Base-by-base conservation (phyloP, 2,329 filamentous ascomycete genomes). In the Pestalotiopsis fici region DNA sequence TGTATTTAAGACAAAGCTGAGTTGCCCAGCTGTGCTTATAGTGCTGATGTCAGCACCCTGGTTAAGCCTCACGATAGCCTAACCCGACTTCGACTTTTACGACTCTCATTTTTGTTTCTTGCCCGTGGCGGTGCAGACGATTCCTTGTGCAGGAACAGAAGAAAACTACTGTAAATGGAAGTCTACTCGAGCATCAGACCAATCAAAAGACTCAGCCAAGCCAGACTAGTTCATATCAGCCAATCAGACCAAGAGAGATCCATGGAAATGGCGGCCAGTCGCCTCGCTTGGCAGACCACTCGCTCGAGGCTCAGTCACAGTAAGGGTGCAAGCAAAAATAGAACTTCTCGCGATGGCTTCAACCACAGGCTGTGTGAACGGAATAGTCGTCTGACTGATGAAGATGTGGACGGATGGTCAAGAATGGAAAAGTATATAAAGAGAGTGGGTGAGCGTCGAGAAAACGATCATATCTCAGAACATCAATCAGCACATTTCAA, bases 11-110 rank as follows among this genome's bases (percentile, higher is more conserved):
- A n/a, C 11, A 47, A 13, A 15, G 39, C 13, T 15, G 18, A 7
- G 18, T 31, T 15, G 57, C 57, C n/a, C n/a, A 31, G 57, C 57
- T 59, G 9, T 18, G 57, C 57, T 59, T 31, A 31, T 59, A 37
- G 57, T 59, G 57, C 57, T 59, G 57, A 59, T 37, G 37, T 37
- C 57, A 59, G 57, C 57, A 59, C 57, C 18, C 21, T 50, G 43
- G 18, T n/a, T 50, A 50, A 50, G 43, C 43, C 43, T 50, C 43
- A 11, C 43, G n/a, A 50, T 50, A 50, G 43, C 43, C 43, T 50
- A 50, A 50, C 43, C 43, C 43, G 43, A 7, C 18, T 23, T 50
- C 9, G 31, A 35, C 15, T 21, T 50, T 21, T 21, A n/a, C 9
- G 43, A 9, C 43, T 7, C 6, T 18, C 18, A 7, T n/a, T n/a